Evolutionary conservation across 805 yeast species (phyloP), one percentile per base, ranked within the genome.

Genomic region (Saturnispora saitoi): DNA sequence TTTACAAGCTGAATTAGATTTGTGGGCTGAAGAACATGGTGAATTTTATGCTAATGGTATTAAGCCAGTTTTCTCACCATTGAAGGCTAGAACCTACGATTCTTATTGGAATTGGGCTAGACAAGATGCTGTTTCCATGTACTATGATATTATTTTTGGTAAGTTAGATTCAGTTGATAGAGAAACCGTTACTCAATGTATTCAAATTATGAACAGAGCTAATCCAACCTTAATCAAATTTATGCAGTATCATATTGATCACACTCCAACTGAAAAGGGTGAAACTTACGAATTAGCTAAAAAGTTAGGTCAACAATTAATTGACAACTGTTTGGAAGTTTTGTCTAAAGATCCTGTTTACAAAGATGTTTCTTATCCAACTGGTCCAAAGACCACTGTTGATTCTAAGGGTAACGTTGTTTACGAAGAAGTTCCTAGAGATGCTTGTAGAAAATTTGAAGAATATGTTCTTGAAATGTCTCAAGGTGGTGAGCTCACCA

Each of bases 61-160:
- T 60, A 74, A 81, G 56, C 96, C 98, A 38, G 80, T 83, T 4
- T 93, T 93, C 72, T 86, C 96, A 30, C 76, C 91, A 53, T 77
- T 86, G 70, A 93, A 93, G 74, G 95, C 97, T 28, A 86, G 99
- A 73, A 81, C 84, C 48, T 93, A 91, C 68, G 98, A 93, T 70
- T 89, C 97, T 20, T 89, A 90, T 70, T 93, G 99, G 99, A 95
- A 95, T 70, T 93, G 99, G 99, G 97, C 98, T 43, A 86, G 97
- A 70, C 99, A 93, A 74, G 96, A 93, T 66, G 86, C 93, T 52
- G 73, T 93, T 58, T 80, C 89, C 44, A 83, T 93, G 87, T 93
- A 86, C 72, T 93, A 79, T 65, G 97, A 93, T 69, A 89, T 93
- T 61, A 89, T 93, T 58, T 95, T 93, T 68, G 99, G 99, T 67